These are phyloP conservation scores for Eimeria falciformis DNA, from an alignment of 169 alveolate species.

Conservation along the genomic window DNA sequence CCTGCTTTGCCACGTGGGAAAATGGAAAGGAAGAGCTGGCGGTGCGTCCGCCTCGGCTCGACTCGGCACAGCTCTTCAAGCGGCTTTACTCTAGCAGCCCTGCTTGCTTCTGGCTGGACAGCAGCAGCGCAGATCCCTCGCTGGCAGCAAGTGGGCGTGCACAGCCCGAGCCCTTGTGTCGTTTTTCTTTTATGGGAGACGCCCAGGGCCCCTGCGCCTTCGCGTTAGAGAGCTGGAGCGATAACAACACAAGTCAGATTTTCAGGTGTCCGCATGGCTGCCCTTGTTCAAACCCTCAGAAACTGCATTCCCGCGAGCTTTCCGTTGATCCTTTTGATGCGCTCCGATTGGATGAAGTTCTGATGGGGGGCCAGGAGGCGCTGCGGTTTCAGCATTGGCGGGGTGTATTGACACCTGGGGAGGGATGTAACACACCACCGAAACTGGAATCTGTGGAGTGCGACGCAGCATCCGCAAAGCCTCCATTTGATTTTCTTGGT, in stretches of 20 bases:
- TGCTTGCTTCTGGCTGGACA: constrained; percentile 73
- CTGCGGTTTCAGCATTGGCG: constrained; percentile 1
- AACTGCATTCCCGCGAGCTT: constrained; percentile 26
- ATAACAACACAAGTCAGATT: not conserved
- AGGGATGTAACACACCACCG: not conserved
- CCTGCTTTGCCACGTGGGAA: not conserved
- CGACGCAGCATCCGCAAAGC: not conserved
- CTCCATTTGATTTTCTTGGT: constrained; percentile 75
- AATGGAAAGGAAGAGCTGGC: not conserved
- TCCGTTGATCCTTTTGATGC: constrained; percentile 1
- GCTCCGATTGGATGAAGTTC: not conserved
- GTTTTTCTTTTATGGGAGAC: constrained; percentile 81
- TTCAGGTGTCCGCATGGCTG: constrained; percentile 1
- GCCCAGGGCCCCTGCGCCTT: constrained; percentile 75
- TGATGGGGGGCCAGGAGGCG: not conserved
- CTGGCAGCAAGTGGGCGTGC: constrained; percentile 7
- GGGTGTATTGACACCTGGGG: not conserved
- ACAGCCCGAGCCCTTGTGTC: not conserved
- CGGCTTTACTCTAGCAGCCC: not conserved
- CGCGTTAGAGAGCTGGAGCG: constrained; percentile 38
- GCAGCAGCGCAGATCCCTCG: constrained; percentile 46
- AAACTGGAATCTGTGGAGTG: not conserved
- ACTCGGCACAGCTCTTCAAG: constrained; percentile 1
- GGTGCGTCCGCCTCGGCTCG: not conserved
- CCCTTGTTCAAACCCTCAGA: not conserved